These are phyloP conservation scores for Tulasnella sp. DNA, from an alignment of 768 basidiomycete genomes.

Conservation along the genomic window DNA sequence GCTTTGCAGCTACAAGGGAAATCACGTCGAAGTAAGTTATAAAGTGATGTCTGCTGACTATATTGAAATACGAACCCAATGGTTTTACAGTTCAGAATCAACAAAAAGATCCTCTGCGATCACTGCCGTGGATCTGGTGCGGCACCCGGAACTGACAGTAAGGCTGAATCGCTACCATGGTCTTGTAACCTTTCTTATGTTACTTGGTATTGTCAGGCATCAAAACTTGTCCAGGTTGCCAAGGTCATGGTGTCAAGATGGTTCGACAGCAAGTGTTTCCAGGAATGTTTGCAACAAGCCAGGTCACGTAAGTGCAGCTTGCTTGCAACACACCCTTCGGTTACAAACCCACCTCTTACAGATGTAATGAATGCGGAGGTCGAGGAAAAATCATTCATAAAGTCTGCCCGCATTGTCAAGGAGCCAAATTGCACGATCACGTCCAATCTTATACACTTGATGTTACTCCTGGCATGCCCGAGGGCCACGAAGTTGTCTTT, in stretches of 20 bases:
- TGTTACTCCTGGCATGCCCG: constrained; percentile 76
- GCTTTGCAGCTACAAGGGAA: constrained; percentile 56
- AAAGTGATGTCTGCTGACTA: constrained; percentile 12
- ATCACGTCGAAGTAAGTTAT: constrained; percentile 59
- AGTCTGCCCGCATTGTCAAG: constrained; percentile 69
- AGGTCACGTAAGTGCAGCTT: constrained; percentile 58
- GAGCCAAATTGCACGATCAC: constrained; percentile 69
- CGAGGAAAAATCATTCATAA: constrained; percentile 67
- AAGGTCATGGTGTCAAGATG: constrained; percentile 73
- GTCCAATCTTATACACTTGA: constrained; percentile 75
- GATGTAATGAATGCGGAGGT: constrained; percentile 63
- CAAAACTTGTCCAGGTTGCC: constrained; percentile 72
- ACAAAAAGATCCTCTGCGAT: constrained; percentile 86
- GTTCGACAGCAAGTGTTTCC: constrained; percentile 92
- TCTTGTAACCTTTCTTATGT: constrained; percentile 41
- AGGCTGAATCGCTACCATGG: constrained; percentile 75
- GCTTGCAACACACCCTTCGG: neutral
- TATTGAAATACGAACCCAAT: neutral
- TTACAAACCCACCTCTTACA: constrained; percentile 12
- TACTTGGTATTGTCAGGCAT: too few relatives aligned
- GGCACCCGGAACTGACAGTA: constrained; percentile 75
- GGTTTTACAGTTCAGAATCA: constrained; percentile 71
- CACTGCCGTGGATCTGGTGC: constrained; percentile 95
- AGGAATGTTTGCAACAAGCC: constrained; percentile 87
- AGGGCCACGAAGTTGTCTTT: constrained; percentile 84